These are phyloP conservation scores for Incumbomyces delicatus DNA, from an alignment of 2,329 filamentous ascomycete species.

Conservation along the genomic window DNA sequence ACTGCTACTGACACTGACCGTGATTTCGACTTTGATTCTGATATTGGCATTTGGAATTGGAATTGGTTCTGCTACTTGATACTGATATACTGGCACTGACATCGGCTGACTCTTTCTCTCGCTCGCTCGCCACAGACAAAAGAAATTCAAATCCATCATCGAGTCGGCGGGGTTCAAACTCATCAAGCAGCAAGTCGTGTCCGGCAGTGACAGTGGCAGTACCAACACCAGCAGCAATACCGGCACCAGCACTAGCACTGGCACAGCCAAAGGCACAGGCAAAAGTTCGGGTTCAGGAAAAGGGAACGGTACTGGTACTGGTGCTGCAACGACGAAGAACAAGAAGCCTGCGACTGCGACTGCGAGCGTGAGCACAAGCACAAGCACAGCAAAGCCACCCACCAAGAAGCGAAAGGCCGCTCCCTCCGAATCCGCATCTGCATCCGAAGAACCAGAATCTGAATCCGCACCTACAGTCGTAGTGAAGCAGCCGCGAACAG, in stretches of 20 bases:
- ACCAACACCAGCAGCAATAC: neutral
- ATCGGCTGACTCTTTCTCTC: neutral
- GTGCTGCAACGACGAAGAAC: neutral
- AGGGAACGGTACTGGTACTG: neutral
- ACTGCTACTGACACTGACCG: too few species aligned
- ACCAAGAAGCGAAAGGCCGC: too few species aligned
- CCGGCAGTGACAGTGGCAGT: neutral
- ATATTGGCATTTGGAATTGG: too few species aligned
- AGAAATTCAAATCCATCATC: constrained; percentile 10
- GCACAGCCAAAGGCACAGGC: neutral
- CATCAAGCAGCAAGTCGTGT: constrained; percentile 6
- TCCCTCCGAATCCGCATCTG: too few species aligned
- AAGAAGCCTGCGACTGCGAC: neutral
- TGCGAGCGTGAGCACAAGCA: neutral
- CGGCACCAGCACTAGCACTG: neutral
- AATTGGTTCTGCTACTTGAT: too few species aligned
- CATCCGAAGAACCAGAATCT: too few species aligned
- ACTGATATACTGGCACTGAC: neutral
- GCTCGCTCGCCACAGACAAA: constrained; percentile 11
- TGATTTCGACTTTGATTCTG: too few species aligned
- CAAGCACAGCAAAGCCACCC: too few species aligned
- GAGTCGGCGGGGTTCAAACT: constrained; percentile 8
- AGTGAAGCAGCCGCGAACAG: too few species aligned
- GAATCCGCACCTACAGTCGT: too few species aligned
- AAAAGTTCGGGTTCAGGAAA: neutral